These are phyloP conservation scores for Diaporthe longicolla DNA, from an alignment of 2,329 filamentous ascomycete species.

Conservation along the genomic window DNA sequence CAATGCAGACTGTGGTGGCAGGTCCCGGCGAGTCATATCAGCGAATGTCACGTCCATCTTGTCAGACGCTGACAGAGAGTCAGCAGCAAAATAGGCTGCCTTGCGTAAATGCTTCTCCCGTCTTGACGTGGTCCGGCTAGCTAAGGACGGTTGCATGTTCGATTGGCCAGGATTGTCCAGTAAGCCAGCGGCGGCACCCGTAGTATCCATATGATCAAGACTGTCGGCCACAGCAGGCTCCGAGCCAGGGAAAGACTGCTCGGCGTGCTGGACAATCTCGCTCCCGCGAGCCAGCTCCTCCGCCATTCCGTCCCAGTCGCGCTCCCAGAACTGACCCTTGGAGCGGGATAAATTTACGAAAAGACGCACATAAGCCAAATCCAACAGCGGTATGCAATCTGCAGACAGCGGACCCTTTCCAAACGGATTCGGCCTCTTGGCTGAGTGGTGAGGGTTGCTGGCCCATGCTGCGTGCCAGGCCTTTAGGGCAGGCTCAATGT, in stretches of 20 bases:
- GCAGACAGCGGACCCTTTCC: conserved; percentile 86
- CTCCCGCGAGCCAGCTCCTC: conserved; percentile 85
- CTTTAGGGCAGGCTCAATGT: conserved; percentile 92
- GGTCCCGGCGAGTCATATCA: conserved; percentile 85
- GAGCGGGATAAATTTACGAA: conserved; percentile 94
- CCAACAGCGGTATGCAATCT: conserved; percentile 90
- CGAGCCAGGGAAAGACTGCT: conserved; percentile 63
- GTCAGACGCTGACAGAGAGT: conserved; percentile 90
- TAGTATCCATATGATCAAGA: conserved; percentile 54
- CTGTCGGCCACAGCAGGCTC: conserved; percentile 52
- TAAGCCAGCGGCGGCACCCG: conserved; percentile 61
- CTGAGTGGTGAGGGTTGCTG: conserved; percentile 85
- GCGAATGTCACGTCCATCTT: conserved; percentile 88
- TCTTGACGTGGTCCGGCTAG: conserved; percentile 70
- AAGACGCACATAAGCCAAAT: conserved; percentile 91
- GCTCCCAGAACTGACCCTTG: conserved; percentile 94
- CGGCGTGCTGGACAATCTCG: conserved; percentile 81
- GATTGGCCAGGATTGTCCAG: conserved; percentile 65
- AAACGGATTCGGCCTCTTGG: conserved; percentile 88
- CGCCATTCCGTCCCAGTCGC: conserved; percentile 92
- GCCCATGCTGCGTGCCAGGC: conserved; percentile 96
- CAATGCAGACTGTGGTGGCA: conserved; percentile 91
- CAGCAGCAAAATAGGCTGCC: conserved; percentile 95
- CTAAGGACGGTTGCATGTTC: conserved; percentile 54
- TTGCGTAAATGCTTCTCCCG: conserved; percentile 91